Evolutionary conservation across 1,284 basidiomycete species (phyloP).

Genomic region (Tetrapyrgos nigripes): DNA sequence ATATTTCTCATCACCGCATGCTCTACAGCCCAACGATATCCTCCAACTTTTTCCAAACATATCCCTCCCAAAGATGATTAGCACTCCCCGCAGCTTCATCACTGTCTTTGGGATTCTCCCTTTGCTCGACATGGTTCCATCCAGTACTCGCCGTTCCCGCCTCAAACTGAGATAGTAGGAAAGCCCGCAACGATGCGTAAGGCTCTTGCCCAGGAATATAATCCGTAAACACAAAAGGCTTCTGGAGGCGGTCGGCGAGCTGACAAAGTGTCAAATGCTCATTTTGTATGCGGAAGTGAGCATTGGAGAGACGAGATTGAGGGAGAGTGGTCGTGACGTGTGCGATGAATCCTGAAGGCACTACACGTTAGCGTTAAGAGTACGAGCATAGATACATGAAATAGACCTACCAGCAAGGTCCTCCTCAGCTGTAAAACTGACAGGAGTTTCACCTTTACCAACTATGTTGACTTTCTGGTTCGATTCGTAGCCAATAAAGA

Average conservation of each 20-base stretch:
- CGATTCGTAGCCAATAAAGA: slow-evolving; percentile 3
- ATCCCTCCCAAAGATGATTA: no score
- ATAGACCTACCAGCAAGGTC: slow-evolving; percentile 25
- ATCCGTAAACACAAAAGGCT: slow-evolving; percentile 19
- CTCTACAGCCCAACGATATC: no score
- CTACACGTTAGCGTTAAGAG: background rate
- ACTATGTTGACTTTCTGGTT: slow-evolving; percentile 23
- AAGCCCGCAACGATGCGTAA: no score
- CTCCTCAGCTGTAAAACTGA: slow-evolving; percentile 22
- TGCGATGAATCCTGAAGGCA: slow-evolving; percentile 28
- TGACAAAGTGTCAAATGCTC: slow-evolving; percentile 24
- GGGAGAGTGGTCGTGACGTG: slow-evolving; percentile 32
- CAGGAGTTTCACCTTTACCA: slow-evolving; percentile 25
- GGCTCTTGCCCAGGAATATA: background rate
- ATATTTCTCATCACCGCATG: no score
- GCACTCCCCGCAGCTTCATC: no score
- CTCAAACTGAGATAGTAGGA: background rate
- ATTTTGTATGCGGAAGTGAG: slow-evolving; percentile 33
- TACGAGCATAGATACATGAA: background rate
- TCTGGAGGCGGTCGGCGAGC: slow-evolving; percentile 21
- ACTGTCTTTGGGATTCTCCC: background rate
- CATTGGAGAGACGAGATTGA: slow-evolving; percentile 23
- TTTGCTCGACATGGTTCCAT: slow-evolving; percentile 14
- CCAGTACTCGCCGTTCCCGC: slow-evolving; percentile 15
- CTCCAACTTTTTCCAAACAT: no score